A percentile compares a stretch with the other conserved stretches of the same genome.
Evolutionary conservation across 1,139 yeast species (phyloP).

Genomic region (Saccharomyces hybrid): DNA sequence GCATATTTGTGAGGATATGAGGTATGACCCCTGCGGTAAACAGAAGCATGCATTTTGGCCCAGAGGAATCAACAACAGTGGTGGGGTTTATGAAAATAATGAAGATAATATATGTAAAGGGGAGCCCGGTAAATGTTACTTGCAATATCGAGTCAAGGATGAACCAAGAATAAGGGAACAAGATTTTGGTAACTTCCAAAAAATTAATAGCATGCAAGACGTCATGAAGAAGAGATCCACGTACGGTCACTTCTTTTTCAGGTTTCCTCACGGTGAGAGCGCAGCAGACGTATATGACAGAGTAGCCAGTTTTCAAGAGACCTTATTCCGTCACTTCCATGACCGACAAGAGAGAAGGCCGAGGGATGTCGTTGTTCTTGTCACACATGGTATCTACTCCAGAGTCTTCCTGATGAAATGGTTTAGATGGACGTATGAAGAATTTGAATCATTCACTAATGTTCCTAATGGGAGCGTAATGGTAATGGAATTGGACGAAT

Average conservation of each 20-base stretch:
- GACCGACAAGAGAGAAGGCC: slow-evolving; percentile 19
- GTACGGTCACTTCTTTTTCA: slow-evolving; percentile 85
- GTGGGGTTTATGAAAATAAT: slow-evolving; percentile 25
- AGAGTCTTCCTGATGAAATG: slow-evolving; percentile 87
- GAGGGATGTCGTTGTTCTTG: slow-evolving; percentile 57
- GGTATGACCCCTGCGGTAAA: slow-evolving; percentile 21
- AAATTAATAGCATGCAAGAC: slow-evolving; percentile 44
- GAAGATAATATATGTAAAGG: slow-evolving; percentile 8
- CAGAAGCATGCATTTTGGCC: slow-evolving; percentile 24
- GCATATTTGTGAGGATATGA: slow-evolving; percentile 8
- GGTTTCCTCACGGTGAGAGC: slow-evolving; percentile 90
- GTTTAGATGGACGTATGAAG: slow-evolving; percentile 89
- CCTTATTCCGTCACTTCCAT: slow-evolving; percentile 72
- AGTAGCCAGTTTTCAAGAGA: slow-evolving; percentile 82
- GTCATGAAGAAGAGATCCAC: slow-evolving; percentile 76
- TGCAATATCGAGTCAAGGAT: slow-evolving; percentile 54
- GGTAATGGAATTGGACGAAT: slow-evolving; percentile 56
- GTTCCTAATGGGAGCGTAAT: slow-evolving; percentile 79
- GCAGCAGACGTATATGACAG: slow-evolving; percentile 94
- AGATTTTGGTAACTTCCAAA: slow-evolving; percentile 88
- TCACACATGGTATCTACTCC: slow-evolving; percentile 92
- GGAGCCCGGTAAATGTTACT: slow-evolving; percentile 30
- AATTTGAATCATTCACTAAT: slow-evolving; percentile 73
- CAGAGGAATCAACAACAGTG: slow-evolving; percentile 11
- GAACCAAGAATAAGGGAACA: slow-evolving; percentile 91